These are phyloP conservation scores for Pogostemon cablin DNA, from an alignment of 257 asterid species.

Conservation along the genomic window DNA sequence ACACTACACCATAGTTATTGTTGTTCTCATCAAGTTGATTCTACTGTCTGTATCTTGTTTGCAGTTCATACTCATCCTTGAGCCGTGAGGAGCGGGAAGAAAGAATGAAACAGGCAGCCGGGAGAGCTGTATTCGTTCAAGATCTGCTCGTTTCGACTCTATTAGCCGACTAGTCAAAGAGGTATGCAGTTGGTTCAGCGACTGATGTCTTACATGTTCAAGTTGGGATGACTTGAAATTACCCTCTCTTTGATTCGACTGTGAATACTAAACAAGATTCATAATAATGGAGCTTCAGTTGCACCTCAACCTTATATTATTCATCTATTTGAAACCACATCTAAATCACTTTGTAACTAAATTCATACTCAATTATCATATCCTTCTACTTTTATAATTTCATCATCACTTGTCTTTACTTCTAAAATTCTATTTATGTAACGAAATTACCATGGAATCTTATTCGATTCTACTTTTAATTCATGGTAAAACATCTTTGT, in stretches of 20 bases:
- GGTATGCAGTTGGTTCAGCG: slow-evolving; percentile 35
- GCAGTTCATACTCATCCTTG: slow-evolving; percentile 69
- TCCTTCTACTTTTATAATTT: not conserved
- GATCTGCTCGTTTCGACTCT: slow-evolving; percentile 68
- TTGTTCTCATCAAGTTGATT: not conserved
- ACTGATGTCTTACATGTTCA: slow-evolving; percentile 17
- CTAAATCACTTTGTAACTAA: not conserved
- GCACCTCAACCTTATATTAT: slow-evolving; percentile 7
- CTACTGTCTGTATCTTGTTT: not conserved
- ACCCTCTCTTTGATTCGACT: not conserved
- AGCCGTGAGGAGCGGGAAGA: slow-evolving; percentile 77
- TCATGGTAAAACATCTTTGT: not conserved
- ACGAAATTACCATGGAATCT: not conserved
- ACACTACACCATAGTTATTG: not conserved
- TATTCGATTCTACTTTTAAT: no score
- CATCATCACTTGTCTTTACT: not conserved
- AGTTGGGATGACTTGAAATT: not conserved
- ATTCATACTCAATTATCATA: not conserved
- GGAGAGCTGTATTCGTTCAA: slow-evolving; percentile 74
- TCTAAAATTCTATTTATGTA: not conserved
- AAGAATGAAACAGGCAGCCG: slow-evolving; percentile 64
- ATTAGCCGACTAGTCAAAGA: slow-evolving; percentile 46
- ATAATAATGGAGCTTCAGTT: slow-evolving; percentile 14
- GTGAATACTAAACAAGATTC: slow-evolving; percentile 9
- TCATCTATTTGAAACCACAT: slow-evolving; percentile 16